phyloP scores from a whole-genome alignment of 108 stramenopile genomes.

The Nannochloropsis gaditana region DNA sequence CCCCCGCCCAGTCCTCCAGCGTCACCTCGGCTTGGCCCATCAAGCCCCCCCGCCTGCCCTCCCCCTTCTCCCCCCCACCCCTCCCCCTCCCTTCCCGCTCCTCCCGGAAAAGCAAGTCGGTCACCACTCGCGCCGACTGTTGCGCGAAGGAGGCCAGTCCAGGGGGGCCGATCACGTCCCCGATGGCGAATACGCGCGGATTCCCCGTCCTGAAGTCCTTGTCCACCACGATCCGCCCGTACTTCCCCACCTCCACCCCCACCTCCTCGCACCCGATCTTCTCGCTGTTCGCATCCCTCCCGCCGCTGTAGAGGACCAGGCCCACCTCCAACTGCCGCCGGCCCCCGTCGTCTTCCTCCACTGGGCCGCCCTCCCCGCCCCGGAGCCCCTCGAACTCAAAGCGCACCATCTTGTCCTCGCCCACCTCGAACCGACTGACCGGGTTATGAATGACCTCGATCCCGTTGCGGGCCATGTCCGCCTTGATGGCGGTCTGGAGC shows the following conservation, averaged over 20 bases:
- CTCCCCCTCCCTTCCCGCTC: slow-evolving; percentile 19
- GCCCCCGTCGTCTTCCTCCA: slow-evolving; percentile 12
- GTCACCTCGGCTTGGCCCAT: slow-evolving; percentile 22
- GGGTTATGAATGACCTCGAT: slow-evolving; percentile 2
- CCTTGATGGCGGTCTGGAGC: not conserved
- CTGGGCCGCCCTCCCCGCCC: not conserved
- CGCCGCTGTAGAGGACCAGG: slow-evolving; percentile 41
- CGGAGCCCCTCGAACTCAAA: not conserved
- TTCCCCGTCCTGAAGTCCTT: slow-evolving; percentile 28
- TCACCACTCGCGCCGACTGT: slow-evolving; percentile 39
- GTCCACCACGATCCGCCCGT: slow-evolving; percentile 43
- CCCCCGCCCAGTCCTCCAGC: slow-evolving; percentile 25
- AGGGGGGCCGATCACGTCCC: slow-evolving; percentile 42
- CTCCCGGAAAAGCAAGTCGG: slow-evolving; percentile 26
- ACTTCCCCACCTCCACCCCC: slow-evolving; percentile 39
- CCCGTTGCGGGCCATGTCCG: slow-evolving; percentile 26
- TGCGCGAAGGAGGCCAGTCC: slow-evolving; percentile 41
- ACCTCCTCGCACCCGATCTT: slow-evolving; percentile 33
- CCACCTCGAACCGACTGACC: slow-evolving; percentile 42
- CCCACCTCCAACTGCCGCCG: not conserved
- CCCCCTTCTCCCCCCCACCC: not conserved
- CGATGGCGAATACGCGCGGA: slow-evolving; percentile 34
- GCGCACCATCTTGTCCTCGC: slow-evolving; percentile 17
- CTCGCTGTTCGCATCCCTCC: slow-evolving; percentile 45
- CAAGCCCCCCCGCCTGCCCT: not conserved